phyloP scores from a whole-genome alignment of 805 yeast genomes.

The Yarrowia alimentaria region DNA sequence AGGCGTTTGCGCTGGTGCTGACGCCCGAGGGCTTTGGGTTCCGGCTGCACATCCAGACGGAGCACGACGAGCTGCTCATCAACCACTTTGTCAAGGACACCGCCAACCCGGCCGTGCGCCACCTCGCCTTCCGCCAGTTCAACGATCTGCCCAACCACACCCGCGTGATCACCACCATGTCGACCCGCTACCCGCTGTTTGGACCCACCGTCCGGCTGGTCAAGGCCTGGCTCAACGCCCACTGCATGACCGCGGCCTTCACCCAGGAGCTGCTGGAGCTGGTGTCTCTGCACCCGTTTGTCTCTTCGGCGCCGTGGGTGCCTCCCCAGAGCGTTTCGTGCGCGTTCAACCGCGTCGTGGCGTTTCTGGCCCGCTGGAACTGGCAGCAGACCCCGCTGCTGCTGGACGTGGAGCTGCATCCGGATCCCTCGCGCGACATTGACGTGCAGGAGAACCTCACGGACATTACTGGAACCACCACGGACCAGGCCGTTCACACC shows the following conservation, averaged over 20 bases:
- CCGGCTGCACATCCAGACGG: constrained; percentile 70
- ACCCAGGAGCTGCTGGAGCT: constrained; percentile 79
- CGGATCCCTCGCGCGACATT: constrained; percentile 31
- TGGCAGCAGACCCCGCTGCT: constrained; percentile 89
- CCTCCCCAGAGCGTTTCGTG: constrained; percentile 75
- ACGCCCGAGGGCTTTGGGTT: constrained; percentile 92
- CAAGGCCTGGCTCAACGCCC: constrained; percentile 87
- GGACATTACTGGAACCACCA: constrained; percentile 40
- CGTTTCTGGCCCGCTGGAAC: constrained; percentile 80
- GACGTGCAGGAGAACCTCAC: constrained; percentile 28
- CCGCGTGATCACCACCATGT: constrained; percentile 67
- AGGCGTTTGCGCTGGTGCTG: constrained; percentile 47
- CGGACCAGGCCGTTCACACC: constrained; percentile 62
- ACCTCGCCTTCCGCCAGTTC: constrained; percentile 47
- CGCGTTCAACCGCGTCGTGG: constrained; percentile 74
- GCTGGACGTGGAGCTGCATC: constrained; percentile 58
- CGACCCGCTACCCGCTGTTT: constrained; percentile 68
- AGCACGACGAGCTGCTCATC: constrained; percentile 74
- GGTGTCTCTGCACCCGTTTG: constrained; percentile 77
- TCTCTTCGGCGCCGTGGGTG: constrained; percentile 81
- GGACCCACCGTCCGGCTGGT: constrained; percentile 80
- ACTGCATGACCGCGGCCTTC: constrained; percentile 67
- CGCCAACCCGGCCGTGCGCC: constrained; percentile 23
- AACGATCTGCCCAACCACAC: constrained; percentile 71
- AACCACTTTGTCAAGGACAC: constrained; percentile 45